Percentiles rank a stretch among this genome's conserved stretches.
phyloP scores from a whole-genome alignment of 2,329 filamentous ascomycete species.

The Scolecobasidium constrictum region DNA sequence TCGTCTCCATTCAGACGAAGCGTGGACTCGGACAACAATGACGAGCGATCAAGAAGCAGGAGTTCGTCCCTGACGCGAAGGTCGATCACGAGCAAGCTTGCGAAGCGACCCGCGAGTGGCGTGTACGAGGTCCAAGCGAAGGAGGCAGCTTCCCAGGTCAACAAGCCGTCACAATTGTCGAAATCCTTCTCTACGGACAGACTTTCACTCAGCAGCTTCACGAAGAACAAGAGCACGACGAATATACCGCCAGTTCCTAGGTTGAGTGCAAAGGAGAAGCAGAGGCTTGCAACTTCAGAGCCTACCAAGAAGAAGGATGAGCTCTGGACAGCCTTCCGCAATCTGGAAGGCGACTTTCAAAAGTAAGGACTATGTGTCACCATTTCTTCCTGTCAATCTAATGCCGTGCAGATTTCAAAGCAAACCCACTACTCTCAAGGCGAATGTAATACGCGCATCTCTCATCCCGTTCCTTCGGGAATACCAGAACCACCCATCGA shows the following conservation, averaged over 20 bases:
- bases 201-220: conserved; percentile 25
- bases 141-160: background rate
- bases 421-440: conserved; percentile 64
- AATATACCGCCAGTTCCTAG: conserved; percentile 32
- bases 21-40: background rate
- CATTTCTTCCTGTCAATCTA: conserved; percentile 1
- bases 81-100: conserved; percentile 7
- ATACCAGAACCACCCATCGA: conserved; percentile 58
- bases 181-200: conserved; percentile 40
- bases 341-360: conserved; percentile 57
- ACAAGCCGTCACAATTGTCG: conserved; percentile 20
- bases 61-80: conserved; percentile 4
- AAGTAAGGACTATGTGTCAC: conserved; percentile 33
- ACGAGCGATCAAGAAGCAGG: conserved; percentile 2
- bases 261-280: conserved; percentile 28
- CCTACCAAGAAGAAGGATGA: conserved; percentile 53
- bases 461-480: conserved; percentile 69
- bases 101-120: conserved; percentile 2
- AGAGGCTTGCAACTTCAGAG: conserved; percentile 22
- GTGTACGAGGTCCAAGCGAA: background rate
- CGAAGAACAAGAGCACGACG: conserved; percentile 21
- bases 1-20: conserved; percentile 4
- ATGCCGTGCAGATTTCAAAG: conserved; percentile 49
- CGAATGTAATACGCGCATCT: conserved; percentile 59
- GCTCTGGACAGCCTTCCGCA: conserved; percentile 56